These are phyloP conservation scores for Pneumocystis jirovecii DNA, from an alignment of 1,139 yeast genomes.

Conservation along the genomic window DNA sequence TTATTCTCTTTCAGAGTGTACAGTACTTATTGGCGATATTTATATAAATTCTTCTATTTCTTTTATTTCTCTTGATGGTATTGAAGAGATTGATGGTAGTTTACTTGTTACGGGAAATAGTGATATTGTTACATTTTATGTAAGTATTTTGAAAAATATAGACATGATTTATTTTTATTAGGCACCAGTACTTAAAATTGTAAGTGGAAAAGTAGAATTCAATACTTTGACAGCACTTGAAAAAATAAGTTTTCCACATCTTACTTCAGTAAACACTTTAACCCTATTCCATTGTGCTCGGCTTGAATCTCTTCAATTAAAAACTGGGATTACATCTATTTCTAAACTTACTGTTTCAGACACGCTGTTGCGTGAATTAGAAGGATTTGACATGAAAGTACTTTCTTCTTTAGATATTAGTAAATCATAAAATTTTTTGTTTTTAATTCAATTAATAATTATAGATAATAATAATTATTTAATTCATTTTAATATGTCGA, in stretches of 20 bases:
- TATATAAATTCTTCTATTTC: background rate
- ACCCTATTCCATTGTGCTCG: background rate
- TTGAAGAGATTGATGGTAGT: background rate
- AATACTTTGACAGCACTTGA: background rate
- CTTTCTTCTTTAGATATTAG: background rate
- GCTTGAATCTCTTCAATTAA: background rate
- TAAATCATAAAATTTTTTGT: background rate
- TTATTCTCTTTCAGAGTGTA: background rate
- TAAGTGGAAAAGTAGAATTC: background rate
- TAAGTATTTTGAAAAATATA: background rate
- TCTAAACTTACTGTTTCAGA: background rate
- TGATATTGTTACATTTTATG: background rate
- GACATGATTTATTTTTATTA: background rate
- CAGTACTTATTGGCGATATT: background rate
- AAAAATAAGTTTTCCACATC: background rate
- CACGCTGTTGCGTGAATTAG: background rate
- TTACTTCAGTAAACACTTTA: background rate
- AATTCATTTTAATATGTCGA: background rate
- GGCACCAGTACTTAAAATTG: background rate
- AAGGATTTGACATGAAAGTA: background rate
- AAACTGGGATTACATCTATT: background rate
- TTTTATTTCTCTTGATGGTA: background rate
- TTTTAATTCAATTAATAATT: background rate
- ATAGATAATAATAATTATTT: background rate
- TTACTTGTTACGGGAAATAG: background rate